Conservation (phyloP, 768 basidiomycete genomes). For the Suillus variegatus region DNA sequence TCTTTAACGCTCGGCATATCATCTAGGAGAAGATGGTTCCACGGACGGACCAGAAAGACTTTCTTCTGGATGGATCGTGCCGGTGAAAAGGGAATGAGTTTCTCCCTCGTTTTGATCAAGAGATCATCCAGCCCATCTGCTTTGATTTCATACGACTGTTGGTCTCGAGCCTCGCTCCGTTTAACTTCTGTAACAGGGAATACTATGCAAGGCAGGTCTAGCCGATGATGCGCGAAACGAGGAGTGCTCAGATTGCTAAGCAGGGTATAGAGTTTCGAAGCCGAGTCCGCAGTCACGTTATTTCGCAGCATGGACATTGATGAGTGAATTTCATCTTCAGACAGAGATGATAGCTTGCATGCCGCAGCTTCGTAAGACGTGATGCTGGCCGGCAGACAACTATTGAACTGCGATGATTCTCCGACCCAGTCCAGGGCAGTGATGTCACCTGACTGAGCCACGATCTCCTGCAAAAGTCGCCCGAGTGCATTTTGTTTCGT, state of each 20-base stretch:
- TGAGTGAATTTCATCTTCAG: neutral
- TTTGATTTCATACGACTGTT: neutral
- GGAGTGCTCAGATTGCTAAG: neutral
- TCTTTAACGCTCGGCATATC: neutral
- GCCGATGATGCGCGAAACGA: neutral
- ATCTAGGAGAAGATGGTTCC: neutral
- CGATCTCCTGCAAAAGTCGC: neutral
- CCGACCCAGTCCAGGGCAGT: neutral
- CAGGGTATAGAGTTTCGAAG: neutral
- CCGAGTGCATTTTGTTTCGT: neutral
- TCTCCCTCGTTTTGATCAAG: neutral
- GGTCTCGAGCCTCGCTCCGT: neutral
- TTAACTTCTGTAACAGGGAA: neutral
- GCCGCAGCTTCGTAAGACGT: neutral
- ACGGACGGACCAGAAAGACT: neutral
- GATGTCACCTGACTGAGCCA: constrained; percentile 1
- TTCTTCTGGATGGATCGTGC: neutral
- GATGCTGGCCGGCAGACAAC: neutral
- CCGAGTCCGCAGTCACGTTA: neutral
- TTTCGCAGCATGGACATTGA: neutral
- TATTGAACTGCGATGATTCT: neutral
- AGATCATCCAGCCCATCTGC: neutral
- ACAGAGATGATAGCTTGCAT: neutral
- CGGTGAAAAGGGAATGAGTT: neutral
- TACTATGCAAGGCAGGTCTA: neutral